A percentile compares a stretch with the other conserved stretches of the same genome.
Evolutionary conservation across 192 early-diverging fungal species (phyloP).

Genomic region (Backusella liffmaniae): DNA sequence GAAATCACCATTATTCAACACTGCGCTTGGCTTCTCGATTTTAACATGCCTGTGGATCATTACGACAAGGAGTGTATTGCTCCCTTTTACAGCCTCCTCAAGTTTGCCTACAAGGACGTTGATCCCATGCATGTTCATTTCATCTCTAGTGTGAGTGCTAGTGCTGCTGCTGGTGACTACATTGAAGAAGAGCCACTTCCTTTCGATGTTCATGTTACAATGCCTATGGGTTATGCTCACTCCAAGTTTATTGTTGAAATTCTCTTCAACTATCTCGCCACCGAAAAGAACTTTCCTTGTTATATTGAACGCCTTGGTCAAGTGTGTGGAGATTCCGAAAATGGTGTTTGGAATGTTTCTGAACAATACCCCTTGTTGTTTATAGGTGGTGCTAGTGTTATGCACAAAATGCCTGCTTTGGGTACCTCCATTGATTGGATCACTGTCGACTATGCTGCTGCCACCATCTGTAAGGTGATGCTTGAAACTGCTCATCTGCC

Average conservation of each 20-base stretch:
- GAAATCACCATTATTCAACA: conserved; percentile 35
- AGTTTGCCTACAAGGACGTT: conserved; percentile 12
- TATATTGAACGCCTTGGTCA: conserved; percentile 32
- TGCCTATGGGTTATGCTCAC: conserved; percentile 33
- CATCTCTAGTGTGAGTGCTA: conserved; percentile 26
- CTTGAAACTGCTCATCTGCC: not conserved
- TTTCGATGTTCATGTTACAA: conserved; percentile 8
- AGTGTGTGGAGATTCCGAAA: conserved; percentile 21
- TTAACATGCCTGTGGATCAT: conserved; percentile 29
- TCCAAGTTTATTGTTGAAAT: conserved; percentile 34
- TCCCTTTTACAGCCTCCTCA: conserved; percentile 22
- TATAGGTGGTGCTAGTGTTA: conserved; percentile 19
- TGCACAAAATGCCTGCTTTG: conserved; percentile 28
- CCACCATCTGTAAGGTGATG: conserved; percentile 24
- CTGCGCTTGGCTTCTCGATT: conserved; percentile 35
- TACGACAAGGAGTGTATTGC: conserved; percentile 26
- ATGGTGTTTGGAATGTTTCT: conserved; percentile 31
- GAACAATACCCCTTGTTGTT: conserved; percentile 29
- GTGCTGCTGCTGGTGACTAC: not conserved
- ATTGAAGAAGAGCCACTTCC: conserved; percentile 19
- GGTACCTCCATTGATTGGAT: conserved; percentile 27
- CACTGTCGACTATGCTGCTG: conserved; percentile 25
- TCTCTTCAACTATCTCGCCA: conserved; percentile 15
- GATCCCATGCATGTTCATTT: conserved; percentile 26
- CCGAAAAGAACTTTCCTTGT: conserved; percentile 20